phyloP scores from a whole-genome alignment of 1,284 basidiomycete species.

The Cystobasidium slooffiae region DNA sequence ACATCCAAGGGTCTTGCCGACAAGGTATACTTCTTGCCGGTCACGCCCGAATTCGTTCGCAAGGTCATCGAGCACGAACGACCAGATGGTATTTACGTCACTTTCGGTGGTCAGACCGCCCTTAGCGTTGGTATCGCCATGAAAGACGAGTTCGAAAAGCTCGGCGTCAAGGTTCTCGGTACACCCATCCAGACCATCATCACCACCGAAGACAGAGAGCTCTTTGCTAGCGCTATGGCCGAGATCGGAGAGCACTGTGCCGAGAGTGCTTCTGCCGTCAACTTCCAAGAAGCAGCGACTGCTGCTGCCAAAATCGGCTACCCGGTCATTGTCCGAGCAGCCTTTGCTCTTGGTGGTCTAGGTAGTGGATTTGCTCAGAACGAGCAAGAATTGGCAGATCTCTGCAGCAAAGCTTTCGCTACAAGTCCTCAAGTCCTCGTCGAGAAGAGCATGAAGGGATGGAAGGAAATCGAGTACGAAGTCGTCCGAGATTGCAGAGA shows the following conservation, averaged over 20 bases:
- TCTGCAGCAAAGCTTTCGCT: conserved; percentile 93
- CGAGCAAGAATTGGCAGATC: conserved; percentile 79
- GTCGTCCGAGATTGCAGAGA: conserved; percentile 97
- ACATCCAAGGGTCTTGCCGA: conserved; percentile 96
- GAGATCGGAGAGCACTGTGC: conserved; percentile 96
- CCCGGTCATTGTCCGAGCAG: conserved; percentile 95
- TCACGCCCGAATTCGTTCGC: conserved; percentile 95
- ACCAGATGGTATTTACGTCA: conserved; percentile 97
- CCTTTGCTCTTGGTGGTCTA: conserved; percentile 92
- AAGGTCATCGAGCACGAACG: conserved; percentile 99
- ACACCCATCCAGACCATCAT: conserved; percentile 98
- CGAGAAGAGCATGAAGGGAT: conserved; percentile 99
- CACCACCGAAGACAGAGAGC: conserved; percentile 92
- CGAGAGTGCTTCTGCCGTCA: conserved; percentile 79
- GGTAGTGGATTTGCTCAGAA: conserved; percentile 94
- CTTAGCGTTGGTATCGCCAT: conserved; percentile 96
- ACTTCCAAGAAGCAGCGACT: conserved; percentile 74
- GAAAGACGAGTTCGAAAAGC: conserved; percentile 86
- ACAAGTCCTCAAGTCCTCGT: conserved; percentile 96
- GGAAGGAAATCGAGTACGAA: conserved; percentile 99
- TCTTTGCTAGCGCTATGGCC: conserved; percentile 94
- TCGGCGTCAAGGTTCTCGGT: conserved; percentile 91
- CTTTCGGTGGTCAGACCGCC: conserved; percentile 97
- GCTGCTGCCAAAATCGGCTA: conserved; percentile 91
- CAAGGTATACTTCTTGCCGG: conserved; percentile 98